Evolutionary conservation across 2,329 filamentous ascomycete genomes (phyloP).

Genomic region (Verticillium zaregamsianum): DNA sequence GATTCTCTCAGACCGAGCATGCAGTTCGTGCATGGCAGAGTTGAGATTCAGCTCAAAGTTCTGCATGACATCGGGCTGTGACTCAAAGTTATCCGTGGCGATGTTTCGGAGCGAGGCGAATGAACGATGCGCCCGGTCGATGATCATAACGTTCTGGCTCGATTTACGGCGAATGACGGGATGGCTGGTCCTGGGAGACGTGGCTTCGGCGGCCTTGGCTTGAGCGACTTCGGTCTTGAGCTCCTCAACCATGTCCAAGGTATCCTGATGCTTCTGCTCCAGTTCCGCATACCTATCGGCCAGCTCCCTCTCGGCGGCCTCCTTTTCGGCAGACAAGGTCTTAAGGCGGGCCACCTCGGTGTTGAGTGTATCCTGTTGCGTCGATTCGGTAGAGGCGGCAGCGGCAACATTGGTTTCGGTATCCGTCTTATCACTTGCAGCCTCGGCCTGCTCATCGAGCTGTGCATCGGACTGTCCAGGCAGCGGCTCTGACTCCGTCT

Average conservation of each 20-base stretch:
- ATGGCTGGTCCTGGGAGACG: slow-evolving; percentile 58
- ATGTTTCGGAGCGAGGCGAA: slow-evolving; percentile 87
- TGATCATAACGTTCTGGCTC: slow-evolving; percentile 80
- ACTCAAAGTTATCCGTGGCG: slow-evolving; percentile 79
- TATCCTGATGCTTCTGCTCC: slow-evolving; percentile 75
- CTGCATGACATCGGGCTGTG: slow-evolving; percentile 78
- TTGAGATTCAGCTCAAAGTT: slow-evolving; percentile 91
- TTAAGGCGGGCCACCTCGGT: slow-evolving; percentile 70
- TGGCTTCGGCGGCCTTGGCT: slow-evolving; percentile 57
- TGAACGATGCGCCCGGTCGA: slow-evolving; percentile 87
- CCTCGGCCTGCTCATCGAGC: background rate
- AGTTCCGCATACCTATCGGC: slow-evolving; percentile 78
- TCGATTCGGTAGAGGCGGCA: background rate
- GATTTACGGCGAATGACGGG: slow-evolving; percentile 91
- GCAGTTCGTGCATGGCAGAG: slow-evolving; percentile 87
- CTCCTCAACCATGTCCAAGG: slow-evolving; percentile 82
- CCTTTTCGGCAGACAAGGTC: slow-evolving; percentile 69
- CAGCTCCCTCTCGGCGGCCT: slow-evolving; percentile 68
- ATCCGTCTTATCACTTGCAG: background rate
- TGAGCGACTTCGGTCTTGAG: slow-evolving; percentile 83
- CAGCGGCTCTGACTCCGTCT: background rate
- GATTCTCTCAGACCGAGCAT: slow-evolving; percentile 81
- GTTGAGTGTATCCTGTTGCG: slow-evolving; percentile 27
- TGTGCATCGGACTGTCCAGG: background rate
- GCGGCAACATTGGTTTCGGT: background rate